Base-by-base conservation (phyloP, 345 rosid species). In the Eucalyptus tenuipes region DNA sequence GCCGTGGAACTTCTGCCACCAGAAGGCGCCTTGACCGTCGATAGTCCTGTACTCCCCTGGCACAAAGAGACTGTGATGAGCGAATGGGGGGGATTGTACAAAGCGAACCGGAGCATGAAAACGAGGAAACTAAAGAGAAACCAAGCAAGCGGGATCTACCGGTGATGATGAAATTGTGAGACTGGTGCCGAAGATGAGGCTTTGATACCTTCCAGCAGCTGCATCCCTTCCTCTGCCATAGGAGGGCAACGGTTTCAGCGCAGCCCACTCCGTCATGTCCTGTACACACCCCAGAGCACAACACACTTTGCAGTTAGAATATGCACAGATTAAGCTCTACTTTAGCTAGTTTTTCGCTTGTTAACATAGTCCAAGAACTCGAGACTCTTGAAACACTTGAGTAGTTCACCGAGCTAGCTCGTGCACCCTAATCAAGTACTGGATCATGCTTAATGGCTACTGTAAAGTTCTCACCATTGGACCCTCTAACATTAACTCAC, bases 141-240 rank as follows among this genome's bases (percentile, higher is more conserved):
- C 24, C 49, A 37, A 17, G 45, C 12, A 10, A 22, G 59, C 13
- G 10, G 24, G 7, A 52, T 17, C 25, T 48, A 95, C 99, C 98
- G 49, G 99, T 97, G 81, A 97, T 90, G 71, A 95, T 61, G 8
- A 97, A 95, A 87, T 97, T 97, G 99, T 94, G 89, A 97, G 97
- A 89, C 95, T 96, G 31, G 97, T 94, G 59, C 99, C 99, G 79
- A 93, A 97, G 52, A 96, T 88, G 75, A 97, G 95, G 91, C 99
- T 97, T 49, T 94, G 91, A 85, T 89, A 97, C 85, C 99, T 94
- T 87, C 99, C 99, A 2, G 91, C 97, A 4, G 97, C 93, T 14
- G 98, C 97, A 47, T 97, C 99, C 90, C 99, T 95, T 53, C 99
- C 97, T 92, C 99, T 81, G 55, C 99, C 99, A 55, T 96, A 97